Evolutionary conservation across 192 early-diverging fungal species (phyloP), one percentile per base, ranked within the genome.

Genomic region (Rhizophlyctis rosea): DNA sequence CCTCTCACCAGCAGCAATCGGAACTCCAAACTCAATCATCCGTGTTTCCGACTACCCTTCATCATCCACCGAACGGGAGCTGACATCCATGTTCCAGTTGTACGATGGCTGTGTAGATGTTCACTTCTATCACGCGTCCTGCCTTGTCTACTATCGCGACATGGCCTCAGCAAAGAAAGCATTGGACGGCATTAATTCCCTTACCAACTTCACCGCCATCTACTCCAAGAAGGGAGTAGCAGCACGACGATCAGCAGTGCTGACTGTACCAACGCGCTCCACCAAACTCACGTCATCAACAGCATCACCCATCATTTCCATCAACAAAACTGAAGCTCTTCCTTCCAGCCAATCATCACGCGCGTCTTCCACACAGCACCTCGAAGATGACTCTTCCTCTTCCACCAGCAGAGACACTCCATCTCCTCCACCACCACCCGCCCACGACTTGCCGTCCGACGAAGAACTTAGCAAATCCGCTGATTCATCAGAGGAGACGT

Each of bases 161-260:
- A 52, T 71, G 5, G 50, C 47, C 32, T 29, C 36, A 9, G 75
- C 78, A 1, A 47, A 52, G 14, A 54, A 39, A 3, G 67, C 74
- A 11, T 54, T 80, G 24, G 77, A 79, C 25, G 73, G 55, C 23
- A 57, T 78, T 34, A 78, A 78, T 58, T 59, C 48, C 14, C 62
- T 36, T 28, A 78, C 76, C 2, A 78, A 78, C 54, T 78, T 78
- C 50, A 78, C 76, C 25, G 70, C 71, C 25, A 67, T 76, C n/a
- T 78, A 73, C 48, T 77, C 71, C 31, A 76, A 76, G 56, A 78
- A 78, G 59, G 74, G 74, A 0, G 28, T 59, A 28, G 39, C 25
- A 25, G 54, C 57, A 28, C n/a, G 25, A 7, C 7, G 33, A 33
- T 34, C 24, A 52, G 44, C 64, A 3, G 39, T 34, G 21, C 11